Percentiles rank a stretch among this genome's conserved stretches.
These are phyloP conservation scores for Globisporangium splendens DNA, from an alignment of 352 stramenopile species.

Conservation along the genomic window DNA sequence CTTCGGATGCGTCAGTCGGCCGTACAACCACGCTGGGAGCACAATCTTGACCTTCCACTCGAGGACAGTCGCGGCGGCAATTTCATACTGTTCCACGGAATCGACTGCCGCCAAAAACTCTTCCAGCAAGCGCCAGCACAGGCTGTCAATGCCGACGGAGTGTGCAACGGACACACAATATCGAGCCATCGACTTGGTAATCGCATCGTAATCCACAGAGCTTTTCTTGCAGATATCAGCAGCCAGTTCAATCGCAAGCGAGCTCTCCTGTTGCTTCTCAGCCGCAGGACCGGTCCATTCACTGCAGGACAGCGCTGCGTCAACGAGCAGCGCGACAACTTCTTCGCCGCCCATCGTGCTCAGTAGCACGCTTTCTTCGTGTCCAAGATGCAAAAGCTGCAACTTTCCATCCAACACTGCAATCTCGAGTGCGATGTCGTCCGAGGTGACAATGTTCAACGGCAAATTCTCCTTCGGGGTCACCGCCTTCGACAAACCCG, in stretches of 20 bases:
- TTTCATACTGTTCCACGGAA: conserved; percentile 47
- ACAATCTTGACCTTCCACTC: conserved; percentile 64
- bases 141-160: conserved; percentile 25
- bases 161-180: conserved; percentile 60
- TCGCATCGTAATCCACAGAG: conserved; percentile 19
- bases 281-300: conserved; percentile 22
- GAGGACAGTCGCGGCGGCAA: conserved; percentile 53
- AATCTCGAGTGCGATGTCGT: conserved; percentile 59
- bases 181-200: conserved; percentile 65
- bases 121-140: conserved; percentile 59
- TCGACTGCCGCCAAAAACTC: conserved; percentile 36
- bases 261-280: conserved; percentile 44
- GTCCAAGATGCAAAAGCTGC: conserved; percentile 44
- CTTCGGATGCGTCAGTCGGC: conserved; percentile 30
- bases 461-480: conserved; percentile 11
- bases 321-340: conserved; percentile 53
- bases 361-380: conserved; percentile 50
- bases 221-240: conserved; percentile 40
- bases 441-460: conserved; percentile 56
- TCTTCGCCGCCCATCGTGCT: conserved; percentile 55
- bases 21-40: conserved; percentile 55
- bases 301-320: conserved; percentile 19
- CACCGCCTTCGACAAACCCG: conserved; percentile 3
- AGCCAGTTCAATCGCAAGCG: conserved; percentile 46
- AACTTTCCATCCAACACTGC: conserved; percentile 63